Percentiles rank a stretch among this genome's conserved stretches.
Evolutionary conservation across 345 rosid species (phyloP).

Genomic region (Camelina hispida): DNA sequence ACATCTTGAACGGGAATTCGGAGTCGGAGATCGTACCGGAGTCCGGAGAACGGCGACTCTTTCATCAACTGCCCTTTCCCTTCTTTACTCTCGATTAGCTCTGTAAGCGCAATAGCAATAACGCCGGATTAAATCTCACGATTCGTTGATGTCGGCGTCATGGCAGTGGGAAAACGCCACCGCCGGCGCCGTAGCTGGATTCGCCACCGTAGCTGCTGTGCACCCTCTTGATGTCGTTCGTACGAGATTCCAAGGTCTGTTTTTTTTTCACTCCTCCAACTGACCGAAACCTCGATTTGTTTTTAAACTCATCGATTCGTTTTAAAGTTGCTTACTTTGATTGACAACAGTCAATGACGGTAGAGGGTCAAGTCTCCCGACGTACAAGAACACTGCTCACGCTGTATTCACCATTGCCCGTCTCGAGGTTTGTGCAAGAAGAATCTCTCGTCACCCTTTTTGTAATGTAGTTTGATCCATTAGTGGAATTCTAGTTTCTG

Average conservation of each 20-base stretch:
- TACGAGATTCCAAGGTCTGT: conserved; percentile 85
- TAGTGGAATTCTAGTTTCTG: too few species aligned
- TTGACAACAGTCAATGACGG: conserved; percentile 72
- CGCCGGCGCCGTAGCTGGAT: conserved; percentile 90
- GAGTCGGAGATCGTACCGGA: conserved; percentile 15
- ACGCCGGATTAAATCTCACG: background rate
- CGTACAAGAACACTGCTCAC: conserved; percentile 79
- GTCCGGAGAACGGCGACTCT: conserved; percentile 3
- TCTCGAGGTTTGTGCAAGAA: conserved; percentile 56
- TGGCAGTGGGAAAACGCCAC: conserved; percentile 92
- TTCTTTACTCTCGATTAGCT: background rate
- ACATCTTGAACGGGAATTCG: background rate
- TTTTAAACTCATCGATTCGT: conserved; percentile 13
- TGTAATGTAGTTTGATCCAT: background rate
- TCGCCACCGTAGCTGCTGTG: conserved; percentile 80
- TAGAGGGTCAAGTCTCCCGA: conserved; percentile 62
- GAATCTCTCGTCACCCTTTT: conserved; percentile 1
- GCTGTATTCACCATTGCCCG: conserved; percentile 82
- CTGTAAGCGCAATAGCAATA: background rate
- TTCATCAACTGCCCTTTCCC: background rate
- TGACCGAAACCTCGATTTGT: background rate
- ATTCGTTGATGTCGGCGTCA: conserved; percentile 31
- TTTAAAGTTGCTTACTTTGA: conserved; percentile 25
- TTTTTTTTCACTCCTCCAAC: background rate
- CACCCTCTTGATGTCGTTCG: conserved; percentile 96